phyloP scores from a whole-genome alignment of 345 rosid genomes.

The Geranium brycei region DNA sequence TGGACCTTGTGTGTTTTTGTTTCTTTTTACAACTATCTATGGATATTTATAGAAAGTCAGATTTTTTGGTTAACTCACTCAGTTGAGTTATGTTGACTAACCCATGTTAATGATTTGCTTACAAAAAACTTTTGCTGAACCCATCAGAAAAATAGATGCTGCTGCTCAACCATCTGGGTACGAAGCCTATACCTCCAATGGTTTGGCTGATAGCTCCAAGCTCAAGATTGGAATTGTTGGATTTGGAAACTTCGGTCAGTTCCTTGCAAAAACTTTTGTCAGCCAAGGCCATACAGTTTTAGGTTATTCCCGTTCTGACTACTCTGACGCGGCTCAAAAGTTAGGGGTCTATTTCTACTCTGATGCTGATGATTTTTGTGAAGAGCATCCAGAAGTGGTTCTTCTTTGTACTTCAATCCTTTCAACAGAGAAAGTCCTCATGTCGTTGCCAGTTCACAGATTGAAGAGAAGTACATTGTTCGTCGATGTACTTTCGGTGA shows the following conservation, averaged over 20 bases:
- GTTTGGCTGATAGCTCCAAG: too few species aligned
- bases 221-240: conserved; percentile 15
- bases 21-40: too few species aligned
- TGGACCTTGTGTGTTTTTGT: too few species aligned
- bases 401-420: conserved; percentile 72
- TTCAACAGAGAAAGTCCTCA: conserved; percentile 48
- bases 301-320: conserved; percentile 45
- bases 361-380: conserved; percentile 65
- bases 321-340: conserved; percentile 22
- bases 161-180: too few species aligned
- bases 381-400: conserved; percentile 74
- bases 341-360: conserved; percentile 41
- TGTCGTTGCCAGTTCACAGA: conserved; percentile 50
- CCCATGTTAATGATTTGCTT: too few species aligned
- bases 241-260: conserved; percentile 68
- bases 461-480: conserved; percentile 50
- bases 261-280: conserved; percentile 48
- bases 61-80: too few species aligned
- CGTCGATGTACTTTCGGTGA: conserved; percentile 64
- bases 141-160: too few species aligned
- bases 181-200: too few species aligned
- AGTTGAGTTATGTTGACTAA: too few species aligned
- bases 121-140: too few species aligned
- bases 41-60: too few species aligned
- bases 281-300: conserved; percentile 53